Percentiles rank a stretch among this genome's conserved stretches.
These are phyloP conservation scores for Limonomyces culmigenus DNA, from an alignment of 1,284 basidiomycete genomes.

Conservation along the genomic window DNA sequence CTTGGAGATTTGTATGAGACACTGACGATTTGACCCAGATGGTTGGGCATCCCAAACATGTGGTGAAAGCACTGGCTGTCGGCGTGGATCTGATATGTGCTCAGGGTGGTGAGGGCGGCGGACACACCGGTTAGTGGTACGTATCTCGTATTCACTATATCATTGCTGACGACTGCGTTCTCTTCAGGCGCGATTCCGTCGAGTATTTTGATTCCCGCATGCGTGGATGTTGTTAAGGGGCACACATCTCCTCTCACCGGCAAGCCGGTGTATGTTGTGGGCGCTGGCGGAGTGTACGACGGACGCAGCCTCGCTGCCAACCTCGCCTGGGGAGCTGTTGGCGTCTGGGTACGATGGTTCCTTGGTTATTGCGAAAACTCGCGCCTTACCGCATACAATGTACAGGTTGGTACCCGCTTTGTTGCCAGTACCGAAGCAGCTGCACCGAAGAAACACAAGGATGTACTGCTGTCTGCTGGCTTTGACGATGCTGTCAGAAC, in stretches of 20 bases:
- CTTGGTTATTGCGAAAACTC: constrained; percentile 1
- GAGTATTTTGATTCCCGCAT: constrained; percentile 64
- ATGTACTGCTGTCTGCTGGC: constrained; percentile 44
- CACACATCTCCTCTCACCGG: constrained; percentile 59
- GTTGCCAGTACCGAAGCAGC: constrained; percentile 73
- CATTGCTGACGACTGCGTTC: background rate
- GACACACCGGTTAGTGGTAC: constrained; percentile 36
- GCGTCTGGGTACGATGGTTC: constrained; percentile 11
- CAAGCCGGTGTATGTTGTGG: constrained; percentile 59
- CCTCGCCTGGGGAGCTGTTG: constrained; percentile 29
- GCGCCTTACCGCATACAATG: constrained; percentile 38
- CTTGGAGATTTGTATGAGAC: constrained; percentile 5
- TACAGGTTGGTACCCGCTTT: constrained; percentile 88
- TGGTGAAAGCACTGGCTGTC: constrained; percentile 7
- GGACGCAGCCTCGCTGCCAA: constrained; percentile 70
- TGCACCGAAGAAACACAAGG: constrained; percentile 70
- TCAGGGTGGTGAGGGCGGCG: constrained; percentile 65
- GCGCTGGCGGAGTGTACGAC: constrained; percentile 73
- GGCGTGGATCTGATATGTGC: constrained; percentile 83
- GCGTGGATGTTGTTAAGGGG: constrained; percentile 59
- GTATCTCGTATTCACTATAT: background rate
- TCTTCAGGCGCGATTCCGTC: constrained; percentile 45
- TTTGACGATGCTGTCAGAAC: constrained; percentile 60
- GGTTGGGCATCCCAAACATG: constrained; percentile 67
- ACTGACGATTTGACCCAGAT: constrained; percentile 29